phyloP scores from a whole-genome alignment of 768 basidiomycete genomes.

The Asterophora parasitica region DNA sequence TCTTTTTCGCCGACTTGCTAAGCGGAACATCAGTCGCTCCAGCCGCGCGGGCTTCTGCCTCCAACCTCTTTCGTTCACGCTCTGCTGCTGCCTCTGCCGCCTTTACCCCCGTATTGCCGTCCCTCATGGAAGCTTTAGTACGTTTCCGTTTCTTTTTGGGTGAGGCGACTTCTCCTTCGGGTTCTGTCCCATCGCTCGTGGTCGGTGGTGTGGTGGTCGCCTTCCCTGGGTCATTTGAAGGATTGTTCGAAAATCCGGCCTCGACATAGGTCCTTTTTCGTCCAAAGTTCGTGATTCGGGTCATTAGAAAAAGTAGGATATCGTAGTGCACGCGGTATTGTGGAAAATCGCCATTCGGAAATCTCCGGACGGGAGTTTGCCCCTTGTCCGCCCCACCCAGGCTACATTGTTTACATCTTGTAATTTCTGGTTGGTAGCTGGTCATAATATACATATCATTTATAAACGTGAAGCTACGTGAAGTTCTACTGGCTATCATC shows the following conservation, averaged over 20 bases:
- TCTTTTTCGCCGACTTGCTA: conserved; percentile 29
- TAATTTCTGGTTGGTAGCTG: too few relatives aligned
- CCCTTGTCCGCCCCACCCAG: too few relatives aligned
- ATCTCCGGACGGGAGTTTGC: too few relatives aligned
- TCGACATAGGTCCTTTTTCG: conserved; percentile 68
- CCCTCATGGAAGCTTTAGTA: conserved; percentile 41
- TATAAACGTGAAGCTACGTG: too few relatives aligned
- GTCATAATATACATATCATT: too few relatives aligned
- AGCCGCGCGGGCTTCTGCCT: conserved; percentile 14
- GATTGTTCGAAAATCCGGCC: conserved; percentile 42
- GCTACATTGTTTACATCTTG: too few relatives aligned
- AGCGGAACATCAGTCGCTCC: conserved; percentile 9
- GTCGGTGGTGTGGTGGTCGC: conserved; percentile 4
- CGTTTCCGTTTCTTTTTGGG: conserved; percentile 60
- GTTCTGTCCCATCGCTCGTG: conserved; percentile 1
- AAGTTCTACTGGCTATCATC: too few relatives aligned
- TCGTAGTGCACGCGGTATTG: too few relatives aligned
- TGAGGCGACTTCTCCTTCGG: conserved; percentile 19
- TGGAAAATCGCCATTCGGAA: too few relatives aligned
- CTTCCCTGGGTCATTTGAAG: conserved; percentile 14
- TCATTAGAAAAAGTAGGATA: conserved; percentile 45
- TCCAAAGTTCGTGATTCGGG: conserved; percentile 70
- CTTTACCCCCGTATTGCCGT: conserved; percentile 28
- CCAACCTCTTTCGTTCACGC: conserved; percentile 8
- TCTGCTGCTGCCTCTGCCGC: conserved; percentile 19